Conservation (phyloP, 2,329 filamentous ascomycete genomes). For the Beauveria sp. region DNA sequence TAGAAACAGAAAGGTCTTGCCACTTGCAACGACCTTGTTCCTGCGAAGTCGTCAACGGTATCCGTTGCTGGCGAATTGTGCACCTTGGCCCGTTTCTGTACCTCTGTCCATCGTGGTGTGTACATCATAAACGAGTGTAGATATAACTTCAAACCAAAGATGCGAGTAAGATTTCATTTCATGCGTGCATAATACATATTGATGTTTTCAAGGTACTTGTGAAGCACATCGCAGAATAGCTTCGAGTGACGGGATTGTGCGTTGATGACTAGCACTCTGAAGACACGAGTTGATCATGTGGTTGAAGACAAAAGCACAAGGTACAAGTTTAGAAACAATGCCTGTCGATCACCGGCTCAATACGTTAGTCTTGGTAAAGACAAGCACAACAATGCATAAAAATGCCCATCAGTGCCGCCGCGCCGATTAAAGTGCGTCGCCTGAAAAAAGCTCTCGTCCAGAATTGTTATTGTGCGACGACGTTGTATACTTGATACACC, state of each 20-base stretch:
- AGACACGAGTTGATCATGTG: neutral
- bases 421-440: no score
- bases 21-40: neutral
- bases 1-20: neutral
- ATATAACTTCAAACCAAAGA: no score
- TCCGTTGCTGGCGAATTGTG: no score
- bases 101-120: neutral
- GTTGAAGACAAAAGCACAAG: neutral
- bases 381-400: no score
- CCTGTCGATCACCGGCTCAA: neutral
- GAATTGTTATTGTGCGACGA: no score
- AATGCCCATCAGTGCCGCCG: no score
- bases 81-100: neutral
- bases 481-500: no score
- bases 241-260: neutral
- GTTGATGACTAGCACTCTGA: neutral
- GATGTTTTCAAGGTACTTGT: neutral
- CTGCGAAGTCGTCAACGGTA: no score
- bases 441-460: no score
- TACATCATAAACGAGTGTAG: no score
- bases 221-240: neutral
- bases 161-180: no score
- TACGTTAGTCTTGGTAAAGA: no score
- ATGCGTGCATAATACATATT: neutral
- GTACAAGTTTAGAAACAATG: neutral